Percentiles rank a stretch among this genome's conserved stretches.
Evolutionary conservation across 2,329 filamentous ascomycete genomes (phyloP).

Genomic region (Bretziella fagacearum): DNA sequence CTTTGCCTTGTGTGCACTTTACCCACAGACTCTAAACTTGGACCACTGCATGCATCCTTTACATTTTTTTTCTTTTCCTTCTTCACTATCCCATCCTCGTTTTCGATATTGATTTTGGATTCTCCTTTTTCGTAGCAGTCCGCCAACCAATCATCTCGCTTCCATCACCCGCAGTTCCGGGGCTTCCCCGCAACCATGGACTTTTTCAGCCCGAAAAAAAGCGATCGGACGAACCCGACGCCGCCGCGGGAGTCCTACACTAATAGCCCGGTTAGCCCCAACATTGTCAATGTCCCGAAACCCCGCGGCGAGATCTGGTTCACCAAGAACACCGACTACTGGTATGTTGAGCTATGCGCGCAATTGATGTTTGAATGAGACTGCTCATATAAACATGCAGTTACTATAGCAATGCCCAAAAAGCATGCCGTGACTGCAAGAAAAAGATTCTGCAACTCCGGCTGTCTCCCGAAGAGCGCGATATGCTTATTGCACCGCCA

Average conservation of each 20-base stretch:
- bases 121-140: too few relatives aligned
- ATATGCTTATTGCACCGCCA: background rate
- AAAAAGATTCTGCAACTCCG: slow-evolving; percentile 9
- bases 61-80: background rate
- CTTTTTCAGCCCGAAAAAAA: background rate
- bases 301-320: slow-evolving; percentile 5
- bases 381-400: background rate
- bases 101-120: too few relatives aligned
- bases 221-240: background rate
- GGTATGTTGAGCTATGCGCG: slow-evolving; percentile 2
- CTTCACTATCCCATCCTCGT: too few relatives aligned
- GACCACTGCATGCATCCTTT: too few relatives aligned
- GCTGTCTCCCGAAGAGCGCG: slow-evolving; percentile 4
- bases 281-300: background rate
- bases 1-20: too few relatives aligned
- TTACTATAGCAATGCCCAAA: slow-evolving; percentile 11
- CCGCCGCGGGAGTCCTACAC: slow-evolving; percentile 7
- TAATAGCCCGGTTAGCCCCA: background rate
- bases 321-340: slow-evolving; percentile 4
- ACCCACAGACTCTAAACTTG: too few relatives aligned
- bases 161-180: background rate
- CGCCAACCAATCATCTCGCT: background rate
- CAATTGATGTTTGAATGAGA: background rate
- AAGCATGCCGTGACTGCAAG: slow-evolving; percentile 9
- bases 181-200: too few relatives aligned